These are phyloP conservation scores for Vaccinium myrtillus DNA, from an alignment of 148 eudicot species.

Conservation along the genomic window DNA sequence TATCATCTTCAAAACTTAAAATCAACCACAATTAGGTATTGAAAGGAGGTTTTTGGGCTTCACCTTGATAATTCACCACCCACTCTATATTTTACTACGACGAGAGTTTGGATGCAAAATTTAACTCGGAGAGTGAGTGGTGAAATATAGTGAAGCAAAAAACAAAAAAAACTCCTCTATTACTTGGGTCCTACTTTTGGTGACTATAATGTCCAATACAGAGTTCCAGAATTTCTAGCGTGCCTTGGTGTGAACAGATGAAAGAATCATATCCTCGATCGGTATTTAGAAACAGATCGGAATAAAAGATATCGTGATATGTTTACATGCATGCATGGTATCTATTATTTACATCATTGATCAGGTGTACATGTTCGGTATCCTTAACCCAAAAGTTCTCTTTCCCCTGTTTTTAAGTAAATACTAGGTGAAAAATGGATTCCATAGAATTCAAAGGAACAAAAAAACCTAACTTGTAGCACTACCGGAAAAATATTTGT, in stretches of 20 bases:
- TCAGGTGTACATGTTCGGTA: neutral
- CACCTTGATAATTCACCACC: too few relatives aligned
- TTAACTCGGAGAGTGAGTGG: neutral
- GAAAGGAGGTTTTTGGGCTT: too few relatives aligned
- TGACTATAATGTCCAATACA: neutral
- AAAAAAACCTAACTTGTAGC: neutral
- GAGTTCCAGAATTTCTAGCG: neutral
- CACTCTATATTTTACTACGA: too few relatives aligned
- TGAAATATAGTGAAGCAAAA: neutral
- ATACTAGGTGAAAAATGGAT: neutral
- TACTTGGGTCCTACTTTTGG: neutral
- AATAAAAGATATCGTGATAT: neutral
- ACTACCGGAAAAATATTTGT: neutral
- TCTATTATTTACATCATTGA: neutral
- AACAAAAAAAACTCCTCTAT: neutral
- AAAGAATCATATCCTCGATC: constrained; percentile 3
- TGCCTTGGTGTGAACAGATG: neutral
- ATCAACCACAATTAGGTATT: too few relatives aligned
- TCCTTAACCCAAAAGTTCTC: neutral
- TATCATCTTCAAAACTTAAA: too few relatives aligned
- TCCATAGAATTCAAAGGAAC: neutral
- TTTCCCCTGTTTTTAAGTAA: neutral
- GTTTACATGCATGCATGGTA: neutral
- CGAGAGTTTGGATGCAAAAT: too few relatives aligned
- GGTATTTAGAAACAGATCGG: neutral